phyloP scores from a whole-genome alignment of 2,329 filamentous ascomycete species.

The Aspergillus awamori region DNA sequence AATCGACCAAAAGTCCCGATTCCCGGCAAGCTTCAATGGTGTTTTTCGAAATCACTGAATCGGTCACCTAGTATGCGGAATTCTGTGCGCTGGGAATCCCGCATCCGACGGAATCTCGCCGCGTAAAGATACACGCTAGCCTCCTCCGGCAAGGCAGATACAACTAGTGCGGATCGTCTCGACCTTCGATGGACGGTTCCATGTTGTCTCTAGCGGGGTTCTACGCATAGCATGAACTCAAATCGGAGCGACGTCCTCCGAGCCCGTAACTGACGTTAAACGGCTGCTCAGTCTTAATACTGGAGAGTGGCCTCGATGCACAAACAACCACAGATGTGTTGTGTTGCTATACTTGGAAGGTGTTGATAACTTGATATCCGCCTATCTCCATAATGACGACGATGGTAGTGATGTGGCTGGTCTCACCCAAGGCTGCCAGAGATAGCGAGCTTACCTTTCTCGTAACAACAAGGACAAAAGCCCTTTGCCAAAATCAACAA shows the following conservation, averaged over 20 bases:
- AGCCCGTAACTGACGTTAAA: slow-evolving; percentile 2
- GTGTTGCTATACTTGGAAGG: neutral
- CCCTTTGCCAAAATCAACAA: neutral
- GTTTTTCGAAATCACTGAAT: too few relatives aligned
- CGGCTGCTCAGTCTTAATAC: neutral
- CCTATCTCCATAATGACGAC: too few relatives aligned
- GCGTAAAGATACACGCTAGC: neutral
- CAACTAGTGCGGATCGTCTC: neutral
- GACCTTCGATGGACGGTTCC: slow-evolving; percentile 4
- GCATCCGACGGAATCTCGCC: neutral
- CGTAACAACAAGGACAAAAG: too few relatives aligned
- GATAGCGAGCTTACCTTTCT: too few relatives aligned
- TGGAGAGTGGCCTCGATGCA: neutral
- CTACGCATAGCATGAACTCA: slow-evolving; percentile 4
- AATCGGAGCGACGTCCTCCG: slow-evolving; percentile 1
- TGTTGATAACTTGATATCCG: neutral
- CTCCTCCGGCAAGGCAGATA: neutral
- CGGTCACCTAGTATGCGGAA: neutral
- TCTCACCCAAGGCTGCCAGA: too few relatives aligned
- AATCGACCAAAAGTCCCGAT: neutral
- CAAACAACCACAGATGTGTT: neutral
- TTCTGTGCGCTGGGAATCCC: neutral
- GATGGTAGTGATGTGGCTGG: too few relatives aligned
- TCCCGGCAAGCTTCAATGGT: neutral
- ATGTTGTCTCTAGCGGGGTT: slow-evolving; percentile 1